phyloP scores from a whole-genome alignment of 2,329 filamentous ascomycete species.

The Aspergillus melleus region DNA sequence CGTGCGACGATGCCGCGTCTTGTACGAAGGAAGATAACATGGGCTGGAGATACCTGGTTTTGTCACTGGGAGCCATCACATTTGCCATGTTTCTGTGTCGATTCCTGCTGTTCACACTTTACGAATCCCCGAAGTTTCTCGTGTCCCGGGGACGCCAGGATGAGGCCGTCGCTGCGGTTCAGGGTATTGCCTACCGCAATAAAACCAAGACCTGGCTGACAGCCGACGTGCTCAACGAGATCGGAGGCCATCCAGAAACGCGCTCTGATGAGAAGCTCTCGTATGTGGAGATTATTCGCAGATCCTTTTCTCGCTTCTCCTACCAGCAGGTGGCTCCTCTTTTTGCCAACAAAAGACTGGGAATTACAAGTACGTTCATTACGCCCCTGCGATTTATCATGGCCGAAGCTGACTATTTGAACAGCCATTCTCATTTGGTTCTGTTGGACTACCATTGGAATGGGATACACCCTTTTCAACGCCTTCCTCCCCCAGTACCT shows the following conservation, averaged over 20 bases:
- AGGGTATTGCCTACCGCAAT: constrained; percentile 75
- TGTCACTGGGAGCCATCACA: constrained; percentile 68
- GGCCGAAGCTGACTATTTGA: neutral
- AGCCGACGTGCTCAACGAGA: constrained; percentile 61
- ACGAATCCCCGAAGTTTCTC: constrained; percentile 81
- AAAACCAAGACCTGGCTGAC: constrained; percentile 71
- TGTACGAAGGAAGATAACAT: constrained; percentile 54
- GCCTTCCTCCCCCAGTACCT: constrained; percentile 85
- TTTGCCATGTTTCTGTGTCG: constrained; percentile 73
- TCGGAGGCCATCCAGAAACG: constrained; percentile 51
- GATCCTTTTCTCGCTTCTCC: constrained; percentile 67
- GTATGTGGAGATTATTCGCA: constrained; percentile 52
- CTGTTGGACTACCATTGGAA: constrained; percentile 78
- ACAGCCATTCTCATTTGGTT: constrained; percentile 65
- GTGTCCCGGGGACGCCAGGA: constrained; percentile 71
- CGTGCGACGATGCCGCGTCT: constrained; percentile 38
- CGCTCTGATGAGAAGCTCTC: constrained; percentile 42
- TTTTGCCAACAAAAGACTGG: constrained; percentile 51
- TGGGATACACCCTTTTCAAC: constrained; percentile 87
- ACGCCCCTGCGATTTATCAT: constrained; percentile 32
- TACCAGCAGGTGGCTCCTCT: constrained; percentile 67
- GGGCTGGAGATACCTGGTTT: constrained; percentile 73
- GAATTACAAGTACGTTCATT: constrained; percentile 13
- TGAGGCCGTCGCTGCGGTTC: constrained; percentile 77
- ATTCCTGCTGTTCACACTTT: constrained; percentile 77